Percentiles rank a stretch among this genome's conserved stretches.
Evolutionary conservation across 306 rosid genomes (phyloP).

Genomic region (Adenanthera pavonina): DNA sequence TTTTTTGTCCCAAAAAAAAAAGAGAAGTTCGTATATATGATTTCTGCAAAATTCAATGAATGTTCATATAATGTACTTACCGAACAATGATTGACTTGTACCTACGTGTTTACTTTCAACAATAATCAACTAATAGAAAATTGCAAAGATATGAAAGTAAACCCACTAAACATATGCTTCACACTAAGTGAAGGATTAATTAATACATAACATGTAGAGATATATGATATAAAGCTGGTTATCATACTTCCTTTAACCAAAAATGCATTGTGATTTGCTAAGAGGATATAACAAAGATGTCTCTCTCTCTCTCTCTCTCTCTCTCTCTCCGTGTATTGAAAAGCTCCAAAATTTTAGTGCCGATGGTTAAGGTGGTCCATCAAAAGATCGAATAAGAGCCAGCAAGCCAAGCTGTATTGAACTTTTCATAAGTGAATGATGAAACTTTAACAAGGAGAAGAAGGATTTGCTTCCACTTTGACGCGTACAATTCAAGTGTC

Average conservation of each 20-base stretch:
- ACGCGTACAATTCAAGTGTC: slow-evolving; percentile 7
- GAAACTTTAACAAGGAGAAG: neutral
- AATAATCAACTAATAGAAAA: neutral
- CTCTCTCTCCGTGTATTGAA: neutral
- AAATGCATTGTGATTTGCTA: neutral
- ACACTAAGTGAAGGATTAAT: neutral
- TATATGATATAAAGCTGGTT: neutral
- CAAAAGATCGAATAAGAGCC: slow-evolving; percentile 12
- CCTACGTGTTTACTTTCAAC: neutral
- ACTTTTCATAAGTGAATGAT: neutral
- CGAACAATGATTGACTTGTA: neutral
- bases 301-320: too few species aligned
- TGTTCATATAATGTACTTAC: too few species aligned
- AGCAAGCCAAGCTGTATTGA: slow-evolving; percentile 24
- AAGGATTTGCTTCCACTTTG: neutral
- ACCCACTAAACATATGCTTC: neutral
- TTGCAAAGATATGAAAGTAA: neutral
- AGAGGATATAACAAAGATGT: neutral
- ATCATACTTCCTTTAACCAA: neutral
- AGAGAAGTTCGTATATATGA: too few species aligned
- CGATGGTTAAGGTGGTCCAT: neutral
- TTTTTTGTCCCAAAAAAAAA: too few species aligned
- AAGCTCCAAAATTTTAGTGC: neutral
- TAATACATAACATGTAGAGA: neutral
- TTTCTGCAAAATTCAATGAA: too few species aligned